Evolutionary conservation across 2,329 filamentous ascomycete genomes (phyloP).

Genomic region (Sclerotinia subarctica): DNA sequence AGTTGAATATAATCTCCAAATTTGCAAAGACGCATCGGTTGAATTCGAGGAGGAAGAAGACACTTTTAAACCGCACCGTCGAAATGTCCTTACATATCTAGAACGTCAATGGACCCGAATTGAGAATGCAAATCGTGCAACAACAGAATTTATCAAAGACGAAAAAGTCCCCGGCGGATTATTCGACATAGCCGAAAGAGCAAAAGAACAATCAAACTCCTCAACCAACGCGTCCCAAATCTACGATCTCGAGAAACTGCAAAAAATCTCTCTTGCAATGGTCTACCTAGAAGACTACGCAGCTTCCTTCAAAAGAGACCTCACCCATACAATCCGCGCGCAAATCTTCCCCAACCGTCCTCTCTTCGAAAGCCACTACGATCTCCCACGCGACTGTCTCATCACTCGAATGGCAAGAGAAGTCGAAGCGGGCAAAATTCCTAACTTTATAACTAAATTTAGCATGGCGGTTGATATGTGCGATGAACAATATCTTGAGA

Average conservation of each 20-base stretch:
- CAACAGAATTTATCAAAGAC: background rate
- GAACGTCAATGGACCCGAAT: background rate
- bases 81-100: background rate
- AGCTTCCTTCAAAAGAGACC: background rate
- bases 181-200: background rate
- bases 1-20: constrained; percentile 12
- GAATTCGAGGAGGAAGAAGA: background rate
- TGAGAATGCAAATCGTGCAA: background rate
- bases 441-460: background rate
- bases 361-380: background rate
- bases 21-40: background rate
- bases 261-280: background rate
- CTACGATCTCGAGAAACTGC: background rate
- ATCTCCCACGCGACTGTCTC: background rate
- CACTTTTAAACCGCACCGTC: constrained; percentile 1
- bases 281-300: constrained; percentile 7
- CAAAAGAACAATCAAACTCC: background rate
- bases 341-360: background rate
- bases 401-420: background rate
- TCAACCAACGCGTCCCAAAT: too few species aligned
- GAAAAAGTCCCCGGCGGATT: constrained; percentile 1
- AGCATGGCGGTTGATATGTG: background rate
- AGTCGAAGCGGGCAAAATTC: background rate
- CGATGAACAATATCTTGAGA: constrained; percentile 9
- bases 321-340: background rate